Percentiles rank a stretch among this genome's conserved stretches.
Evolutionary conservation across 1,284 basidiomycete species (phyloP).

Genomic region (Boletus mariae): DNA sequence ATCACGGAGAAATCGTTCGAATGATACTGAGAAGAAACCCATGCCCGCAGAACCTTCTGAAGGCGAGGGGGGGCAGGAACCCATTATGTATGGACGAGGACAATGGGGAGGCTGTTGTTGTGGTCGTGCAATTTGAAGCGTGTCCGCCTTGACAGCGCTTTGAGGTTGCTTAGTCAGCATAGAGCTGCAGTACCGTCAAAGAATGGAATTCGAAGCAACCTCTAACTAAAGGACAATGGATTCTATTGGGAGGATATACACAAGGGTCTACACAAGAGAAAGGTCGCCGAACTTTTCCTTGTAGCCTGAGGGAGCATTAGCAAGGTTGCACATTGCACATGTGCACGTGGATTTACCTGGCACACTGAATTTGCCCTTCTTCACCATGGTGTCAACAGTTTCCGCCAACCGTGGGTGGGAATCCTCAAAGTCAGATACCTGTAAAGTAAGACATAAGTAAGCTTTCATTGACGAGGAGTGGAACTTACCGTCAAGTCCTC

Average conservation of each 20-base stretch:
- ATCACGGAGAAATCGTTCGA: constrained; percentile 52
- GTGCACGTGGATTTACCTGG: constrained; percentile 57
- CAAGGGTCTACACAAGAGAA: constrained; percentile 70
- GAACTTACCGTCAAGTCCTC: constrained; percentile 87
- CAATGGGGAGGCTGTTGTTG: constrained; percentile 16
- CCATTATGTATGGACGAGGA: constrained; percentile 56
- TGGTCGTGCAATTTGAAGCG: constrained; percentile 10
- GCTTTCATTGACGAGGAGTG: neutral
- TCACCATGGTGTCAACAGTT: constrained; percentile 94
- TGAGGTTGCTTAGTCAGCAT: constrained; percentile 22
- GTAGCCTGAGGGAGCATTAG: constrained; percentile 52
- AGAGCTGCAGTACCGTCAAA: neutral
- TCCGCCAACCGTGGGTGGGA: constrained; percentile 92
- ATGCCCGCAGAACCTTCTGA: constrained; percentile 40
- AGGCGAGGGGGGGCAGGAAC: constrained; percentile 68
- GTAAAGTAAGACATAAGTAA: constrained; percentile 5
- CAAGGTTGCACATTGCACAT: neutral
- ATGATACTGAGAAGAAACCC: constrained; percentile 48
- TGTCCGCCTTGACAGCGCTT: neutral
- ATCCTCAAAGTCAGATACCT: constrained; percentile 88
- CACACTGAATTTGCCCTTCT: constrained; percentile 99
- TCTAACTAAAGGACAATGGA: neutral
- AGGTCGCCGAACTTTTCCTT: constrained; percentile 94
- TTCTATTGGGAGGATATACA: constrained; percentile 27
- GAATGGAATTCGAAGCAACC: neutral